Conservation (phyloP, 805 yeast genomes). For the Saccharomycopsis lassenensis region DNA sequence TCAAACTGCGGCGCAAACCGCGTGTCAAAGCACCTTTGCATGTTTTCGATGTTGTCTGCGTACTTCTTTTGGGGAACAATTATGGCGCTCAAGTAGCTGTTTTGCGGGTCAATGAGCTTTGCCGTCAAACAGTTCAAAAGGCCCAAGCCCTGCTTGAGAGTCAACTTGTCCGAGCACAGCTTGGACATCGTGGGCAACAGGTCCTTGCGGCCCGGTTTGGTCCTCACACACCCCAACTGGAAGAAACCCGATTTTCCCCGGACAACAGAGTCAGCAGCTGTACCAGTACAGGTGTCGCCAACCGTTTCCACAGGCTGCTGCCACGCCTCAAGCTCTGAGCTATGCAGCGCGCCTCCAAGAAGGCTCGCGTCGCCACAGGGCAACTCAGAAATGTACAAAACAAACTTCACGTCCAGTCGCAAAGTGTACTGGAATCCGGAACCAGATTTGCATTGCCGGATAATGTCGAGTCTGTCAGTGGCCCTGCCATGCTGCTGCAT, state of each 20-base stretch:
- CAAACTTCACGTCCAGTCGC: conserved; percentile 33
- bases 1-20: conserved; percentile 2
- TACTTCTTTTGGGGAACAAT: conserved; percentile 31
- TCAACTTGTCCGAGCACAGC: conserved; percentile 82
- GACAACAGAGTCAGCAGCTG: conserved; percentile 22
- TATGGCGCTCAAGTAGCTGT: conserved; percentile 35
- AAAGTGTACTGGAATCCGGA: conserved; percentile 22
- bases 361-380: conserved; percentile 92
- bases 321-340: no score
- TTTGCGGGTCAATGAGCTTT: conserved; percentile 24
- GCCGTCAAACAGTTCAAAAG: conserved; percentile 37
- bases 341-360: no score
- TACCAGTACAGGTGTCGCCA: no score
- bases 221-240: conserved; percentile 57
- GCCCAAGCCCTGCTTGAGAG: conserved; percentile 50
- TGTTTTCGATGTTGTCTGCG: neutral
- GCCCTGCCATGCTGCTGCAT: neutral
- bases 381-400: conserved; percentile 56
- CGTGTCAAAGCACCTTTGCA: conserved; percentile 9
- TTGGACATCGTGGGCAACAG: conserved; percentile 63
- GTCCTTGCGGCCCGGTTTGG: conserved; percentile 88
- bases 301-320: no score
- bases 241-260: conserved; percentile 59
- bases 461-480: no score
- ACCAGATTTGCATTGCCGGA: conserved; percentile 9